Base-by-base conservation (phyloP, 495 filamentous ascomycete genomes). In the Penicillium subrubescens region DNA sequence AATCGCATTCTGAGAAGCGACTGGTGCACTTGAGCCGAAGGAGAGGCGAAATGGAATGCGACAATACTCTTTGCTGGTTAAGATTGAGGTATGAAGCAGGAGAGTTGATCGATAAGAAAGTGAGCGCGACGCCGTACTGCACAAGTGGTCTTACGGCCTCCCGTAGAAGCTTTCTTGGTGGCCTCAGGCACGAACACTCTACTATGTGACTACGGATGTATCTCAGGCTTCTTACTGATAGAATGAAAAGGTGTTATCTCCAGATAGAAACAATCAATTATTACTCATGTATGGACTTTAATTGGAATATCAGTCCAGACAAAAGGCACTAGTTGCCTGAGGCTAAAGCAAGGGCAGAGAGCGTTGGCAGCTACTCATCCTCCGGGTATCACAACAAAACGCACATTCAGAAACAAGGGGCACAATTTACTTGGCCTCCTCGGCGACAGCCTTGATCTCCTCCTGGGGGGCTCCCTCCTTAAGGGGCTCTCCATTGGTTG, bases 321-420 rank as follows among this genome's bases (percentile, higher is more conserved):
- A 43, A 31, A 19, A 51, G 41, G 37, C 50, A 60, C 43, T 15
- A 51, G 58, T 48, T 52, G 51, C 50, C 53, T 44, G 57, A 57
- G 51, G 21, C 15, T 35, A 66, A 62, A 66, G 60, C 57, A 63
- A 67, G 52, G 67, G 59, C 56, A 62, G 63, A 63, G 68, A 71
- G 63, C 64, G 56, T 55, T 31, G 48, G 56, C n/a, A 41, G 57
- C 41, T 61, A 64, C 69, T 54, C 60, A 59, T 73, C 64, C 68
- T 65, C 60, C 61, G 71, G 73, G 73, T 73, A 75, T 75, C 72
- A 73, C 58, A 64, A 63, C 53, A 66, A 48, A 65, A 33, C 48
- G 41, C 55, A 54, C 62, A 56, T 35, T 56, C 4, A 56, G 39
- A 57, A 61, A 63, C 31, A 53, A 44, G 17, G 51, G 31, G 34